These are phyloP conservation scores for Phycomyces nitens DNA, from an alignment of 192 early-diverging fungal species.

Conservation along the genomic window DNA sequence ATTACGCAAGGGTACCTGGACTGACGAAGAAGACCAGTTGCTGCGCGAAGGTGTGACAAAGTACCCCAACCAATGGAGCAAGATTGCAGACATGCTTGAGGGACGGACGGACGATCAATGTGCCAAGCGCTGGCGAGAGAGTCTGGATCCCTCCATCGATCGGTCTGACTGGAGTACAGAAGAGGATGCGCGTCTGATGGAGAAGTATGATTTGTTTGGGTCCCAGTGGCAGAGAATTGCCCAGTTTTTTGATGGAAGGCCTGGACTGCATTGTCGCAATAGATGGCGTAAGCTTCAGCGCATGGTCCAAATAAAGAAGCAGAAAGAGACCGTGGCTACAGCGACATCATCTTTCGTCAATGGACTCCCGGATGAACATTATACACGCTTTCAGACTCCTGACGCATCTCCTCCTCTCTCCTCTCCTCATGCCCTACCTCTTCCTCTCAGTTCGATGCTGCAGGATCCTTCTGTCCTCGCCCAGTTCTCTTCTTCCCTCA, in stretches of 20 bases:
- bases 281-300: conserved; percentile 75
- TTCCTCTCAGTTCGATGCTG: not conserved
- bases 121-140: conserved; percentile 86
- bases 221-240: conserved; percentile 82
- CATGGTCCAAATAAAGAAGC: conserved; percentile 38
- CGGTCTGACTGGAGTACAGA: conserved; percentile 67
- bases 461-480: conserved; percentile 28
- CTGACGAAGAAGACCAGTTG: conserved; percentile 69
- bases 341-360: conserved; percentile 8
- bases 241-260: conserved; percentile 65
- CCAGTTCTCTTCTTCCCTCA: conserved; percentile 13
- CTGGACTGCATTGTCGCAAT: conserved; percentile 76
- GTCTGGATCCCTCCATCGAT: conserved; percentile 78
- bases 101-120: conserved; percentile 88
- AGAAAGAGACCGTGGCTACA: not conserved
- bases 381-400: not conserved
- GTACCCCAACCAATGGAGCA: conserved; percentile 78
- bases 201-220: conserved; percentile 62
- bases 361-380: conserved; percentile 6
- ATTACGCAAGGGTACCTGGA: conserved; percentile 79
- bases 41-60: conserved; percentile 66
- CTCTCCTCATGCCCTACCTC: not conserved
- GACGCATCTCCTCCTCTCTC: conserved; percentile 1
- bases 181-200: conserved; percentile 59
- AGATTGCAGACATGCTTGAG: conserved; percentile 70